Base-by-base conservation (phyloP, 306 rosid species). In the Castanea crenata region DNA sequence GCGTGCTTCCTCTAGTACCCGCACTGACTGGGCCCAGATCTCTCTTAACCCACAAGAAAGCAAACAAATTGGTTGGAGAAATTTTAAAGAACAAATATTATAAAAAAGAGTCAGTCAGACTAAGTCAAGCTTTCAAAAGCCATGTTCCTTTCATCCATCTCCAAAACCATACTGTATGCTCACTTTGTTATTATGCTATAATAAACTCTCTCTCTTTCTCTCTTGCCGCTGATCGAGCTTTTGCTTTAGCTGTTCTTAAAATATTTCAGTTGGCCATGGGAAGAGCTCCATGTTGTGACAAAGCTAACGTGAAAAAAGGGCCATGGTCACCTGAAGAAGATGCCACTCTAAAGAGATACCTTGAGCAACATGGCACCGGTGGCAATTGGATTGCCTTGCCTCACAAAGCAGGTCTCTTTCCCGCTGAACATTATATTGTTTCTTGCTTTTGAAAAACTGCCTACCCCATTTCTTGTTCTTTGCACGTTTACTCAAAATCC, bases 321-420 rank as follows among this genome's bases (percentile, higher is more conserved):
- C 87, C 97, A 6, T 92, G 97, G 97, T 92, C 96, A 46, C 91
- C 92, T 29, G 93, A 92, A 77, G 97, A 90, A 89, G 96, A 92
- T 46, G 85, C 83, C 75, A 78, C 84, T 54, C 96, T 92, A 77
- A 92, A 51, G 74, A 78, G 44, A 70, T 89, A 83, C 75, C 79
- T 92, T 55, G 49, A 91, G 5, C 72, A 81, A 52, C 80, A 88
- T 82, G 92, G 94, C 78, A 84, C 84, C 0, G 82, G 68, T 71
- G 88, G 86, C 25, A 90, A 87, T 29, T 89, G 93, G 93, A 87
- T 89, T 58, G 71, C 89, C 75, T 83, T 89, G 13, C 97, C 97
- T 54, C 71, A 55, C 41, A 90, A 90, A 92, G 95, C 95, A 57
- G 97, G 97, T 90, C 73, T 54, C 54, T 55, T 20, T 38, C 55